Base-by-base conservation (phyloP, 352 stramenopile species). In the Globisporangium perplexum region DNA sequence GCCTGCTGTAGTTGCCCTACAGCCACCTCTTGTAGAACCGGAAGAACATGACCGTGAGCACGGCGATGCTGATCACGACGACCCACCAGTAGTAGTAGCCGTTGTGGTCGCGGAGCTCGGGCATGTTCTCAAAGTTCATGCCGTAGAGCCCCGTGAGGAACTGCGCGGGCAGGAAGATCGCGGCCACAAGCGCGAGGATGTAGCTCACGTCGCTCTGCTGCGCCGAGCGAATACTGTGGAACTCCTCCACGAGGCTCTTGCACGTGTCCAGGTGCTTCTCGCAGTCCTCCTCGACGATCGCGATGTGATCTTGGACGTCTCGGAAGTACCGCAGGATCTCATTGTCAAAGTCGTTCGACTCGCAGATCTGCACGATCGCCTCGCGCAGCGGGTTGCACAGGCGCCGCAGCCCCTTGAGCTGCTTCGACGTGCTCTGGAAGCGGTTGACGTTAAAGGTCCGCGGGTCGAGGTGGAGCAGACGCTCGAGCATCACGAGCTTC, bases 61-160 rank as follows among this genome's bases (percentile, higher is more conserved):
- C 54, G 5, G 69, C 71, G 26, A 93, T 72, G 5, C 53, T 45
- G n/a, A 84, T 35, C 39, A 86, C 69, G 20, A 74, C 68, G 7
- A 61, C 63, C 86, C 86, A 96, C 77, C 84, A 96, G 23, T 89
- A 63, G 49, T 77, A 72, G 60, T 96, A 96, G 38, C 83, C 86
- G 44, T 90, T 63, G 49, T 84, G 55, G 57, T 74, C 73, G n/a
- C 77, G 48, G 28, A 96, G 68, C 59, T 94, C 86, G 4, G 85
- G 84, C 84, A 96, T 96, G 52, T 86, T 71, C 28, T 75, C 70
- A 55, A 94, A 96, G 69, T 96, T 96, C 86, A 96, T 96, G 43
- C 86, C 86, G 53, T 94, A 94, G 10, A 96, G 56, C 18, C 80
- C 79, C n/a, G 86, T 92, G 30, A 95, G 73, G 60, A 96, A 96